phyloP scores from a whole-genome alignment of 1,284 basidiomycete genomes.

The Moniliophthora roreri region DNA sequence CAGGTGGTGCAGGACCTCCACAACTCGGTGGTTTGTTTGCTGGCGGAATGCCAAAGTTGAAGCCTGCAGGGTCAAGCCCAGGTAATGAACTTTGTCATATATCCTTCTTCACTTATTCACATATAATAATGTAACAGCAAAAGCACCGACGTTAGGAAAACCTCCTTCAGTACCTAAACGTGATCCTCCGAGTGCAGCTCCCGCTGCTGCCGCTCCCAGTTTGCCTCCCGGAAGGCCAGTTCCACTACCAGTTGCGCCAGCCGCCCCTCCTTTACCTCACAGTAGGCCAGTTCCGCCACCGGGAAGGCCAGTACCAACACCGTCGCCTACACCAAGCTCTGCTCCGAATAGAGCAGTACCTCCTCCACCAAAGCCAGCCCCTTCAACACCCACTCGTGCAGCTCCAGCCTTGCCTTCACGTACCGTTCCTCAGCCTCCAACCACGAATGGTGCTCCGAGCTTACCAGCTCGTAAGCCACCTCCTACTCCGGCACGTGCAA shows the following conservation, averaged over 20 bases:
- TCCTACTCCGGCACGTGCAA: slow-evolving; percentile 32
- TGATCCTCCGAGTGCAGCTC: slow-evolving; percentile 31
- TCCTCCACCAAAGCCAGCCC: slow-evolving; percentile 16
- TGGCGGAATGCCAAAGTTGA: slow-evolving; percentile 88
- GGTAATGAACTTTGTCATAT: slow-evolving; percentile 41
- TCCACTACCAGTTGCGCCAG: not conserved
- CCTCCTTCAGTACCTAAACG: slow-evolving; percentile 68
- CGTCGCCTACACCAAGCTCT: slow-evolving; percentile 22
- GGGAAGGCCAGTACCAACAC: slow-evolving; percentile 23
- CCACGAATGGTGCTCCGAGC: slow-evolving; percentile 22
- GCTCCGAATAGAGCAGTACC: slow-evolving; percentile 27
- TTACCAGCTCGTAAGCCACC: slow-evolving; percentile 35
- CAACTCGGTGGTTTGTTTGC: slow-evolving; percentile 87
- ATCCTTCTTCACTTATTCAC: slow-evolving; percentile 9
- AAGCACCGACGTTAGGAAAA: slow-evolving; percentile 60
- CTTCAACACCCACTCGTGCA: slow-evolving; percentile 21
- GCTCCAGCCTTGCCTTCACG: slow-evolving; percentile 33
- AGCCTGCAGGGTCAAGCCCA: slow-evolving; percentile 65
- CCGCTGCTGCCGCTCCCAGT: slow-evolving; percentile 22
- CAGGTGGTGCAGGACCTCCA: slow-evolving; percentile 57
- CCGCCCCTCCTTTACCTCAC: too few species aligned
- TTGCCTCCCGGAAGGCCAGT: slow-evolving; percentile 19
- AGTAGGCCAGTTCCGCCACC: slow-evolving; percentile 12
- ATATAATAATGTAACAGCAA: slow-evolving; percentile 40
- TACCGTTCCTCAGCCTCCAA: slow-evolving; percentile 26